Conservation (phyloP, 202 grass and related monocot species). For the Dendrocalamus latiflorus region DNA sequence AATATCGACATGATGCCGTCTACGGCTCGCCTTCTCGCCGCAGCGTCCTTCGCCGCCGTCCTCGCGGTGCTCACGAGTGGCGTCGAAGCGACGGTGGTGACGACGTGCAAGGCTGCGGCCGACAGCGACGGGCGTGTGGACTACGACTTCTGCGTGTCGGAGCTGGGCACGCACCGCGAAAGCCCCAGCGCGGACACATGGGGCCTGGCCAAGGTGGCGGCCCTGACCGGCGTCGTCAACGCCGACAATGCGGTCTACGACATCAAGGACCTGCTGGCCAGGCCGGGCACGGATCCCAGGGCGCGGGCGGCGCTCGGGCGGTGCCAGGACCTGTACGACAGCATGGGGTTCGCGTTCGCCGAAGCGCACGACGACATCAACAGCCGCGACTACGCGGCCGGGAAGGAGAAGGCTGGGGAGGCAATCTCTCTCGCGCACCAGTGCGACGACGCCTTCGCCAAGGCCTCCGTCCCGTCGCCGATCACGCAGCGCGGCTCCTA, state of each 20-base stretch:
- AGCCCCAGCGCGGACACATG: constrained; percentile 44
- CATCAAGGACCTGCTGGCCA: constrained; percentile 4
- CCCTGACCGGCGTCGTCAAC: constrained; percentile 22
- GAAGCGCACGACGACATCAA: constrained; percentile 20
- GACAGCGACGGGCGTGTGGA: neutral
- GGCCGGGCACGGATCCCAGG: neutral
- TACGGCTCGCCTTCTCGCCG: too few relatives aligned
- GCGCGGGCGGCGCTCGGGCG: neutral
- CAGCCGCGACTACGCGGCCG: constrained; percentile 16
- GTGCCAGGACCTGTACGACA: constrained; percentile 29
- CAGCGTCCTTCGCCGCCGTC: too few relatives aligned
- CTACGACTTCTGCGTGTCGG: constrained; percentile 7
- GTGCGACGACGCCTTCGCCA: constrained; percentile 33
- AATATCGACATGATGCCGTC: too few relatives aligned
- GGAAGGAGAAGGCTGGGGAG: constrained; percentile 18
- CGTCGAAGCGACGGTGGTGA: neutral
- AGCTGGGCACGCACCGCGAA: constrained; percentile 32
- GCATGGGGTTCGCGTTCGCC: constrained; percentile 20
- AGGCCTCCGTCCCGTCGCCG: constrained; percentile 16
- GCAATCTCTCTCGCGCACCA: neutral
- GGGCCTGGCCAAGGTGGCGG: constrained; percentile 51
- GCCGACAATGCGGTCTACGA: constrained; percentile 37
- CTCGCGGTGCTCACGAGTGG: neutral
- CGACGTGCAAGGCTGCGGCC: neutral
- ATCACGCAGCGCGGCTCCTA: constrained; percentile 8